Conservation (phyloP, 2,329 filamentous ascomycete genomes). For the Xylariaceae sp. region DNA sequence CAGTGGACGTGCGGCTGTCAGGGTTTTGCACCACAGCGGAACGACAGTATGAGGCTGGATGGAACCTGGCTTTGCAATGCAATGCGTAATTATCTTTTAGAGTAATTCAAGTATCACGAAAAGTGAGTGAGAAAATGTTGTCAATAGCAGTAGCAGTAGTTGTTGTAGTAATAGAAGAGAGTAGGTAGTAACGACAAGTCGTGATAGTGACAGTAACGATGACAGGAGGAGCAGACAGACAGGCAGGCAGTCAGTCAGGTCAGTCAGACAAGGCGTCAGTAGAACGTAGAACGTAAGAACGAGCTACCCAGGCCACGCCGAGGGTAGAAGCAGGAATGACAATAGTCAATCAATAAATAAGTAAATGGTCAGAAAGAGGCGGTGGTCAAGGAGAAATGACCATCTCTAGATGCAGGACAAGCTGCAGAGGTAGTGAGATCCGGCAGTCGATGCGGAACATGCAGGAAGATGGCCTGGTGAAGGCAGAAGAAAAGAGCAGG, state of each 20-base stretch:
- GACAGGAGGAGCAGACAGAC: not conserved
- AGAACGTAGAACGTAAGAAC: not conserved
- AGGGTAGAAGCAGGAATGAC: not conserved
- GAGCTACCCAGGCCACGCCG: not conserved
- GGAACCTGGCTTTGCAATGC: not conserved
- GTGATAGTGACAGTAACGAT: not conserved
- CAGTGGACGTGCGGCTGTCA: not conserved
- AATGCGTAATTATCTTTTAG: not conserved
- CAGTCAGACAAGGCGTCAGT: not conserved
- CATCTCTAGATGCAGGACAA: conserved; percentile 9
- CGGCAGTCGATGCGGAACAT: conserved; percentile 13
- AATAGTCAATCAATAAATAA: not conserved
- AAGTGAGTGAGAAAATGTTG: not conserved
- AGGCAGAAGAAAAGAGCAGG: not conserved
- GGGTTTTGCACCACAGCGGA: not conserved
- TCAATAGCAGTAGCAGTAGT: not conserved
- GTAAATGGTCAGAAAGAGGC: not conserved
- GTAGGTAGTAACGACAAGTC: not conserved
- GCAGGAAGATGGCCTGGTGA: conserved; percentile 10
- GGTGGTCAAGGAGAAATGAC: conserved; percentile 2
- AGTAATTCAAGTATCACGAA: not conserved
- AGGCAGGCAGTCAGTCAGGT: not conserved
- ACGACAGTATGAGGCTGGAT: not conserved
- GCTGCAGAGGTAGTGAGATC: conserved; percentile 10
- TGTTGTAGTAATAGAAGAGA: not conserved